Percentiles rank a stretch among this genome's conserved stretches.
phyloP scores from a whole-genome alignment of 1,139 yeast genomes.

The Scheffersomyces stambukii region DNA sequence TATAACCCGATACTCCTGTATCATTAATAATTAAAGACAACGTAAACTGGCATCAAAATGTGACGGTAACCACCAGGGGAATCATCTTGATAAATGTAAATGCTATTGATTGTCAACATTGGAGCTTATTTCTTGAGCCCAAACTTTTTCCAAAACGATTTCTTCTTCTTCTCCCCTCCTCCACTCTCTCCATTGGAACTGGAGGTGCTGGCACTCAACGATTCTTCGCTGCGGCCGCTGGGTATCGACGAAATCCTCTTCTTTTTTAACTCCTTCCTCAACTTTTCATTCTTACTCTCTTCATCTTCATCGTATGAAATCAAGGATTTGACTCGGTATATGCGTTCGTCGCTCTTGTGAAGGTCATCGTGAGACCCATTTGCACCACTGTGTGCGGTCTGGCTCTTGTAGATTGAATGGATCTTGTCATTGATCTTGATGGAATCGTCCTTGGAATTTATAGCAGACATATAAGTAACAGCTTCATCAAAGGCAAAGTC shows the following conservation, averaged over 20 bases:
- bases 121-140: slow-evolving; percentile 25
- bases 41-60: not conserved
- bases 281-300: slow-evolving; percentile 14
- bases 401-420: slow-evolving; percentile 30
- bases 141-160: slow-evolving; percentile 28
- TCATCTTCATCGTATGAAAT: slow-evolving; percentile 31
- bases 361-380: slow-evolving; percentile 5
- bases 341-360: slow-evolving; percentile 12
- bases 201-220: slow-evolving; percentile 5
- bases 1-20: too few relatives aligned
- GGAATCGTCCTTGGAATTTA: slow-evolving; percentile 18
- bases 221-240: slow-evolving; percentile 9
- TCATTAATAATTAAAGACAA: too few relatives aligned
- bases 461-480: slow-evolving; percentile 19
- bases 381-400: slow-evolving; percentile 10
- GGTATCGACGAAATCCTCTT: slow-evolving; percentile 7
- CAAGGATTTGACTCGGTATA: slow-evolving; percentile 41
- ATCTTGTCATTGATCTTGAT: slow-evolving; percentile 22
- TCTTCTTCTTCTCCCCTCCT: slow-evolving; percentile 15
- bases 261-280: slow-evolving; percentile 5
- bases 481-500: slow-evolving; percentile 27
- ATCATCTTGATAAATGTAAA: not conserved
- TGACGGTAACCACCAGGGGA: not conserved
- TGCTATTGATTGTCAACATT: too few relatives aligned
- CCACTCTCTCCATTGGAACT: slow-evolving; percentile 4